These are phyloP conservation scores for Babesia caballi DNA, from an alignment of 169 alveolate genomes.

Conservation along the genomic window DNA sequence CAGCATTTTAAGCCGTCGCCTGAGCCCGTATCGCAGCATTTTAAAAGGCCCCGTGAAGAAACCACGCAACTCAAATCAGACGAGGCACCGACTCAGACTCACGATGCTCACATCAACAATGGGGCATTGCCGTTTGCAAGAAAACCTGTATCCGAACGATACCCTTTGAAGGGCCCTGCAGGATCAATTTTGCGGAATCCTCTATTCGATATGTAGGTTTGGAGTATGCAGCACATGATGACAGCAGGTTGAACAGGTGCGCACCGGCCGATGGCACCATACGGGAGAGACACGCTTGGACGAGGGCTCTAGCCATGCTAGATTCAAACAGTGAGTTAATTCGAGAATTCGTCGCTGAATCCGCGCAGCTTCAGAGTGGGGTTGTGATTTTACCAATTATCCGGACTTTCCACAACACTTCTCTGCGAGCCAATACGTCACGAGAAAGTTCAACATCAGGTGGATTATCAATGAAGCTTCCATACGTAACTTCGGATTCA, in stretches of 20 bases:
- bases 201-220: background rate
- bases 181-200: background rate
- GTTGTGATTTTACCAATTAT: background rate
- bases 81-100: background rate
- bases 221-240: background rate
- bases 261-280: background rate
- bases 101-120: background rate
- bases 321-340: background rate
- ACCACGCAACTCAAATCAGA: background rate
- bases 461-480: background rate
- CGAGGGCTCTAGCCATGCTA: background rate
- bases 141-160: background rate
- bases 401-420: conserved; percentile 9
- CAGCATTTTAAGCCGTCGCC: background rate
- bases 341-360: background rate
- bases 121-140: background rate
- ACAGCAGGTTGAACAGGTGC: background rate
- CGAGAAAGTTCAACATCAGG: conserved; percentile 25
- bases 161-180: conserved; percentile 5
- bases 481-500: background rate
- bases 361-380: background rate
- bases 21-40: background rate
- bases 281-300: conserved; percentile 15
- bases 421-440: conserved; percentile 18
- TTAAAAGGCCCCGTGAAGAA: background rate